Conservation (phyloP, 2,329 filamentous ascomycete genomes). For the Ceratocystiopsis sp. region DNA sequence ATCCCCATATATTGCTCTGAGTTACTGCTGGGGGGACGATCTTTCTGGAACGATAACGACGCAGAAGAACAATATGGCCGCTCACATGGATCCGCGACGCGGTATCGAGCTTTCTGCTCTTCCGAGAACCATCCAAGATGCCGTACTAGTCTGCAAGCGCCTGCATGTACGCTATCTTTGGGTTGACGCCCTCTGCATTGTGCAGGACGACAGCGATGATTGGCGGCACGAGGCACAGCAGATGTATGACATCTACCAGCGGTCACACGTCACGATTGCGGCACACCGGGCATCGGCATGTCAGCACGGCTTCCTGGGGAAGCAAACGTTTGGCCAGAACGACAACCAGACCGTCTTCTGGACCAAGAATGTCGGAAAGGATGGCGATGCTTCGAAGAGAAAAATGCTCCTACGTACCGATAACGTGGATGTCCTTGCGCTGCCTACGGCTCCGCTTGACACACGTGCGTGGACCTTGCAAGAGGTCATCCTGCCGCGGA, state of each 20-base stretch:
- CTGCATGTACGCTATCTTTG: constrained; percentile 11
- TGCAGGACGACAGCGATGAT: constrained; percentile 9
- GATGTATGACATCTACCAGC: constrained; percentile 5
- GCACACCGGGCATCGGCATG: constrained; percentile 2
- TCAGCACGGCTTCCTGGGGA: constrained; percentile 2
- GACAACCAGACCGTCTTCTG: not conserved
- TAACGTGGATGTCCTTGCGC: too few species aligned
- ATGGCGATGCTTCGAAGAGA: too few species aligned
- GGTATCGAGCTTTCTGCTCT: not conserved
- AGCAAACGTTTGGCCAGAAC: constrained; percentile 1
- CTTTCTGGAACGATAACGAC: not conserved
- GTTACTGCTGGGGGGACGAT: constrained; percentile 3
- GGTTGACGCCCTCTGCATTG: constrained; percentile 14
- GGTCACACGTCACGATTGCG: constrained; percentile 2
- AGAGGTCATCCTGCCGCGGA: not conserved
- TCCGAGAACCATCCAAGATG: constrained; percentile 1
- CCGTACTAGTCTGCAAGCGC: constrained; percentile 4
- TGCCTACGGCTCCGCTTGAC: too few species aligned
- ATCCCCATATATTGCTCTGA: constrained; percentile 2
- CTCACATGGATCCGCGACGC: not conserved
- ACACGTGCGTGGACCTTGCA: not conserved
- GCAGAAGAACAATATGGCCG: not conserved
- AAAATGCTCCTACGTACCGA: too few species aligned
- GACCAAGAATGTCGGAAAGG: too few species aligned
- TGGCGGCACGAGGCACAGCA: constrained; percentile 1